Base-by-base conservation (phyloP, 2,329 filamentous ascomycete genomes). In the Fusarium sp. region DNA sequence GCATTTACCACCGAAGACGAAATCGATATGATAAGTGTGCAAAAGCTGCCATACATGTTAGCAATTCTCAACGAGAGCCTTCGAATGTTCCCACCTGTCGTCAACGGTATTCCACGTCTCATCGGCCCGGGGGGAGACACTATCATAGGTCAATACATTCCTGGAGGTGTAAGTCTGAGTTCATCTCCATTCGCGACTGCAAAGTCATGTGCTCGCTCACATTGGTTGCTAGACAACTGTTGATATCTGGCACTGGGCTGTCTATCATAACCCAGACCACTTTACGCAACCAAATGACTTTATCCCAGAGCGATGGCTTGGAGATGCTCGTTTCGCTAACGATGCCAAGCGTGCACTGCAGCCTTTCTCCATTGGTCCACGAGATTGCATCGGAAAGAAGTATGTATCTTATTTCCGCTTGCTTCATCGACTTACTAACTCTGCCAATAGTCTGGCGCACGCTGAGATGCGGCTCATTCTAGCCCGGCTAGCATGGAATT, bases 381-480 rank as follows among this genome's bases (percentile, higher is more conserved):
- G 87, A 4, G 86, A 87, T 58, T 89, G 87, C 64, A 80, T 89
- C 27, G 87, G 87, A 3, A 82, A 81, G 70, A 88, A 87, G 85
- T 86, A 78, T 77, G 85, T 27, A 5, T 8, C 35, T 3, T 33
- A 3, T 22, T 56, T 22, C 11, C n/a, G 3, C 5, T 16, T 4
- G 14, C 33, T 35, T 11, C 7, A 44, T 17, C 16, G 16, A n/a
- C 2, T 17, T 3, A 8, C 31, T 62, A 22, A 62, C 12, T 7
- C 16, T 29, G 5, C 12, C 3, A 10, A 55, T 4, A 67, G 65
- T 27, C 66, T 68, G 12, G 66, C 66, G 2, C 38, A 68, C 24
- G 66, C 66, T 2, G 66, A 68, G 11, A 68, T 68, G 62, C 38
- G 66, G 4, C 49, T 68, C 11, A 61, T 68, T 16, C 22, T 68